These are phyloP conservation scores for Glycine latifolia DNA, from an alignment of 306 rosid genomes.

Conservation along the genomic window DNA sequence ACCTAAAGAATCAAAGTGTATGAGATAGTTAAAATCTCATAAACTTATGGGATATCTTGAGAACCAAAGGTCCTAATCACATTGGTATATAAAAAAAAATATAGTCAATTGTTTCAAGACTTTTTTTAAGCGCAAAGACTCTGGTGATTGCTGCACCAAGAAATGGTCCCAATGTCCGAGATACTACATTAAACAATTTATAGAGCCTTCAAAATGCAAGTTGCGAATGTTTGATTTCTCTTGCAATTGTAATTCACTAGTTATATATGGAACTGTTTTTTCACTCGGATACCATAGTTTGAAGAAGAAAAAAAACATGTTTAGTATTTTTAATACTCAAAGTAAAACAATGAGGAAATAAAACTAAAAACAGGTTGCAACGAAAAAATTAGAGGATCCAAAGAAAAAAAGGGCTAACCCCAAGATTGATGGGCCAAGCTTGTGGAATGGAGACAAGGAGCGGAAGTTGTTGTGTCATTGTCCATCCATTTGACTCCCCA, in stretches of 20 bases:
- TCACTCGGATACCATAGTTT: background rate
- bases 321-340: no score
- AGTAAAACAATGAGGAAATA: no score
- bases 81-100: no score
- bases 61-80: no score
- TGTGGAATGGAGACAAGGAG: conserved; percentile 27
- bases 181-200: no score
- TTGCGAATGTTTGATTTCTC: background rate
- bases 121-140: background rate
- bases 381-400: background rate
- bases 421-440: conserved; percentile 29
- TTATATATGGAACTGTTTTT: background rate
- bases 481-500: background rate
- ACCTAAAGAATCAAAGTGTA: no score
- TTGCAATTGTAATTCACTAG: background rate
- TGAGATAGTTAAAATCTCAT: no score
- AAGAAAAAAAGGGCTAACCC: conserved; percentile 1
- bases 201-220: background rate
- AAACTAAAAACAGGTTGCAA: background rate
- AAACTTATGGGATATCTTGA: no score
- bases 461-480: conserved; percentile 48
- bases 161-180: background rate
- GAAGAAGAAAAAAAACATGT: background rate
- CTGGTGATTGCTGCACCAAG: background rate
- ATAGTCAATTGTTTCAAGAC: background rate